phyloP scores from a whole-genome alignment of 2,329 filamentous ascomycete species.

The Truncatella angustata region DNA sequence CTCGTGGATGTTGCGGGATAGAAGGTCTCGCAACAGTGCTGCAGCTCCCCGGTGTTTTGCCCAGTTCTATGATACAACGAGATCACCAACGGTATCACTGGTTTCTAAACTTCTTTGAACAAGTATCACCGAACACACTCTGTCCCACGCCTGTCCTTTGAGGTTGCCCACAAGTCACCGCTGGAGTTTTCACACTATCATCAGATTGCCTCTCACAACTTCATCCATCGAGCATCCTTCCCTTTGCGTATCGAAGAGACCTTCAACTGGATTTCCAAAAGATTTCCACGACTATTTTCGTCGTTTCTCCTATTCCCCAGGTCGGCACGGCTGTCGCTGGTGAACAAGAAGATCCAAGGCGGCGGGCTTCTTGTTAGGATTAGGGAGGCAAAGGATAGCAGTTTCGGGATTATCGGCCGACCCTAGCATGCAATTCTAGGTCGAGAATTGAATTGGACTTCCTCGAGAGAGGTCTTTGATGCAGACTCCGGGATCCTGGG shows the following conservation, averaged over 20 bases:
- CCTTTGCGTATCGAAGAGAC: not conserved
- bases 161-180: slow-evolving; percentile 27
- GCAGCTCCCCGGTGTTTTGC: slow-evolving; percentile 45
- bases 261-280: not conserved
- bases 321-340: no score
- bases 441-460: not conserved
- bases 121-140: slow-evolving; percentile 52
- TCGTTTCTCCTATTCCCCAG: no score
- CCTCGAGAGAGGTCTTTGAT: not conserved
- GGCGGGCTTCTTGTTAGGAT: not conserved
- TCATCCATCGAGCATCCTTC: not conserved
- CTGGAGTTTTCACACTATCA: not conserved
- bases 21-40: slow-evolving; percentile 35
- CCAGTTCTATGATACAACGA: slow-evolving; percentile 41
- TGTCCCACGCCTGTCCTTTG: slow-evolving; percentile 42
- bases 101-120: slow-evolving; percentile 42
- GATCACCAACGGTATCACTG: slow-evolving; percentile 50
- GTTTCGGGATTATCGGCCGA: slow-evolving; percentile 16
- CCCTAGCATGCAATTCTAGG: slow-evolving; percentile 20
- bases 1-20: slow-evolving; percentile 26
- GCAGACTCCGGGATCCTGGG: slow-evolving; percentile 13
- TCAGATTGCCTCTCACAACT: slow-evolving; percentile 1
- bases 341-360: not conserved
- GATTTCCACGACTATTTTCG: no score
- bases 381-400: not conserved